phyloP scores from a whole-genome alignment of 2,329 filamentous ascomycete genomes.

The Phialophora macrospora region DNA sequence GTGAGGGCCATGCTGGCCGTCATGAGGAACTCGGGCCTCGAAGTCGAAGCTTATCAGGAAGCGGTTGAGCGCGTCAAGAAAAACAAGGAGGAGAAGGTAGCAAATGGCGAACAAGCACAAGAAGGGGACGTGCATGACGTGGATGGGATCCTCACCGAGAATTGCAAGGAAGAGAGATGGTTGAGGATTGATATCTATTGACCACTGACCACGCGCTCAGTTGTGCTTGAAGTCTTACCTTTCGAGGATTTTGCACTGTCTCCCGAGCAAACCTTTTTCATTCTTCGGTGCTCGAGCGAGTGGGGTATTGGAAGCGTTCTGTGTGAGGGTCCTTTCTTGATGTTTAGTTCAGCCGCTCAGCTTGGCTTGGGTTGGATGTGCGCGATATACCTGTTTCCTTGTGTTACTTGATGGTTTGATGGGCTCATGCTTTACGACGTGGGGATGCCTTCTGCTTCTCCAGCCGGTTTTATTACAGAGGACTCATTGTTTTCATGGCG shows the following conservation, averaged over 20 bases:
- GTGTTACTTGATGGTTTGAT: neutral
- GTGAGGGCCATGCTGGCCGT: slow-evolving; percentile 41
- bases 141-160: slow-evolving; percentile 21
- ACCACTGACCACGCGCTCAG: neutral
- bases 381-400: neutral
- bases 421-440: slow-evolving; percentile 6
- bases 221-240: neutral
- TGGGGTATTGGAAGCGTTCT: neutral
- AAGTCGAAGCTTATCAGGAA: slow-evolving; percentile 21
- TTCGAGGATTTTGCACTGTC: neutral
- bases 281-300: neutral
- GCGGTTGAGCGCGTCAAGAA: neutral
- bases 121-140: slow-evolving; percentile 14
- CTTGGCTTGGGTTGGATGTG: neutral
- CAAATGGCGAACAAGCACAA: neutral
- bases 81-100: neutral
- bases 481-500: neutral
- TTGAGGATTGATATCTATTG: slow-evolving; percentile 21
- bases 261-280: neutral
- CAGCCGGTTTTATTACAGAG: neutral
- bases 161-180: slow-evolving; percentile 28
- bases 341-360: neutral
- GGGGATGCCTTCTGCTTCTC: neutral
- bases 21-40: slow-evolving; percentile 34
- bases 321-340: neutral